Base-by-base conservation (phyloP, 495 filamentous ascomycete species). In the Pseudomonodictys pantanalensis region DNA sequence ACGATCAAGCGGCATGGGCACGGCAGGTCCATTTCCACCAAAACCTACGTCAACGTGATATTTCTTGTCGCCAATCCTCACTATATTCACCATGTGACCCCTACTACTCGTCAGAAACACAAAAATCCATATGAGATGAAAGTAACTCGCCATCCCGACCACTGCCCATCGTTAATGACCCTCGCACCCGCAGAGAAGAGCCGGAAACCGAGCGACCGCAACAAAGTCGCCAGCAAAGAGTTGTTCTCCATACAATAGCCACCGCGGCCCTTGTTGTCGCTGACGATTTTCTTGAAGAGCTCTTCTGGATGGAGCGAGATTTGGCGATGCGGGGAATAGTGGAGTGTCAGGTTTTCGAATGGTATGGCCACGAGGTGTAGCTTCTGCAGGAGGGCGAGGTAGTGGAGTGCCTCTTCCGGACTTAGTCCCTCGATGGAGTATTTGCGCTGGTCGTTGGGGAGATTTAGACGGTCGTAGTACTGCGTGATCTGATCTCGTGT, bases 181-280 rank as follows among this genome's bases (percentile, higher is more conserved):
- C 81, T 69, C 12, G 70, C 80, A 9, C 78, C 79, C n/a, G 73
- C 76, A 62, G 69, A 78, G 60, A 81, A 82, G 0, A 85, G 72
- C 0, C 70, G 62, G 55, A 78, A 92, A 0, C 86, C 88, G 2
- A 91, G 67, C 15, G 75, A 81, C 20, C 80, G 72, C 15, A 95
- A 72, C 15, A 90, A 72, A 18, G 77, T 77, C 35, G 79, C 78
- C 42, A 91, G 89, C 46, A 91, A 81, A 29, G 76, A 75, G 68
- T 85, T 91, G 48, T 80, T 77, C 65, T 92, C 89, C 78, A 92
- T 86, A 72, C 87, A 92, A 63, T 91, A 90, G 0, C 89, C 88
- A 2, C 90, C 90, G n/a, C 83, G 71, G 20, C 81, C 78, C 29
- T 74, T 73, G 25, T 69, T 68, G 18, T 72, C 67, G 0, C 61